These are phyloP conservation scores for Ilex aquifolium DNA, from an alignment of 257 asterid species.

Conservation along the genomic window DNA sequence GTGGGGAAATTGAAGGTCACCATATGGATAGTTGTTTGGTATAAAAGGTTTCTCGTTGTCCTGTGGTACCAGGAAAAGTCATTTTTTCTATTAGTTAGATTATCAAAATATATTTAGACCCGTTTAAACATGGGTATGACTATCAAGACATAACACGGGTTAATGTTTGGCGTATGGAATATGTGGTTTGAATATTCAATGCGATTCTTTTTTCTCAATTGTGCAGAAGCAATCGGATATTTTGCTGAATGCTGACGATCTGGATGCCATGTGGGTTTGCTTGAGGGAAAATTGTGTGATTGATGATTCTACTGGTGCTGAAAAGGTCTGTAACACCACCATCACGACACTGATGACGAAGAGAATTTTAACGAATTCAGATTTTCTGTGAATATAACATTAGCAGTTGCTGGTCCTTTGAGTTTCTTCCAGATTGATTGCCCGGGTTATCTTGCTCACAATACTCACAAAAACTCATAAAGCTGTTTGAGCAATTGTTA, in stretches of 20 bases:
- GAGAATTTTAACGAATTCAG: slow-evolving; percentile 1
- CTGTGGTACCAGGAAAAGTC: background rate
- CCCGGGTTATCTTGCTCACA: too few relatives aligned
- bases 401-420: too few relatives aligned
- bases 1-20: background rate
- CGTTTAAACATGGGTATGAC: too few relatives aligned
- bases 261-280: slow-evolving; percentile 99
- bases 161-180: too few relatives aligned
- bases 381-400: background rate
- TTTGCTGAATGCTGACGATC: slow-evolving; percentile 95
- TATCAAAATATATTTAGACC: too few relatives aligned
- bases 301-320: slow-evolving; percentile 99
- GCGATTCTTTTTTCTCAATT: slow-evolving; percentile 7
- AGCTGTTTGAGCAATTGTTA: too few relatives aligned
- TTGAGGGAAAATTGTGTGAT: slow-evolving; percentile 96
- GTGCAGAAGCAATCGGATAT: slow-evolving; percentile 96
- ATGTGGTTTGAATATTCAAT: background rate
- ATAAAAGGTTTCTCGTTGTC: background rate
- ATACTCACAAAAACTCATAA: too few relatives aligned
- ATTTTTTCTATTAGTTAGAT: too few relatives aligned
- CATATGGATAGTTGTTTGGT: background rate
- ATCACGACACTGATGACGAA: too few relatives aligned
- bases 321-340: slow-evolving; percentile 49
- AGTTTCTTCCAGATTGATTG: too few relatives aligned
- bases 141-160: too few relatives aligned